These are phyloP conservation scores for Spiromastix sp. DNA, from an alignment of 2,329 filamentous ascomycete genomes.

Conservation along the genomic window DNA sequence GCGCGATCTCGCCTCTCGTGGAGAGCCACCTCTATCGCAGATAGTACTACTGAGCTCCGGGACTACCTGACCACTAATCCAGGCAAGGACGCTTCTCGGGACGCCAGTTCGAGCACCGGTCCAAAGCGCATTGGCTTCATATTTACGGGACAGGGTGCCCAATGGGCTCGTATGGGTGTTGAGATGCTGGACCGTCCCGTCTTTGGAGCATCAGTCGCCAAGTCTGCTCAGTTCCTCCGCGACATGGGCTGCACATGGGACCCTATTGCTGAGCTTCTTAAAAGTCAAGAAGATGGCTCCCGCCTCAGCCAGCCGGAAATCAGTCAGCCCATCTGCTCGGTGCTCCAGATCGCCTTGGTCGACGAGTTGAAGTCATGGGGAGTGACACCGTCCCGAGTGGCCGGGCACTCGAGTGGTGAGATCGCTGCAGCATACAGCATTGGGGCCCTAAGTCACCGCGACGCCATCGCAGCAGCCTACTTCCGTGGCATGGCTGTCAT, in stretches of 20 bases:
- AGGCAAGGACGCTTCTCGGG: background rate
- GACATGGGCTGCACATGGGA: background rate
- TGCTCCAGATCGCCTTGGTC: conserved; percentile 16
- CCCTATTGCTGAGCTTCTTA: conserved; percentile 1
- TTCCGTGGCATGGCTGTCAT: conserved; percentile 7
- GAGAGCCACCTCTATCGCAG: background rate
- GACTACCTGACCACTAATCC: background rate
- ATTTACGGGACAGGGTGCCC: conserved; percentile 1
- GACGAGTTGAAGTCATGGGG: conserved; percentile 10
- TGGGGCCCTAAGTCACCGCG: conserved; percentile 6
- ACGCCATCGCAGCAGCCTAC: conserved; percentile 12
- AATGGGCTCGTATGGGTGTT: background rate
- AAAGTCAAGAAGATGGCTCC: background rate
- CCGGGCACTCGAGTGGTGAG: conserved; percentile 18
- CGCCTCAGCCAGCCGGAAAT: conserved; percentile 5
- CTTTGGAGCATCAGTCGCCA: background rate
- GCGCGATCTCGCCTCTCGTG: conserved; percentile 1
- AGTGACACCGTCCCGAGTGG: conserved; percentile 11
- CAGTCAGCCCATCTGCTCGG: conserved; percentile 13
- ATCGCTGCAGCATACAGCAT: conserved; percentile 18
- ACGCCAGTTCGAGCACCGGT: background rate
- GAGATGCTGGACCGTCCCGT: background rate
- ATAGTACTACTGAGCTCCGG: background rate
- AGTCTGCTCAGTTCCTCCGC: background rate
- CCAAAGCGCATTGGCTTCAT: background rate